Base-by-base conservation (phyloP, 768 basidiomycete species). In the Boletus tomentosulus region DNA sequence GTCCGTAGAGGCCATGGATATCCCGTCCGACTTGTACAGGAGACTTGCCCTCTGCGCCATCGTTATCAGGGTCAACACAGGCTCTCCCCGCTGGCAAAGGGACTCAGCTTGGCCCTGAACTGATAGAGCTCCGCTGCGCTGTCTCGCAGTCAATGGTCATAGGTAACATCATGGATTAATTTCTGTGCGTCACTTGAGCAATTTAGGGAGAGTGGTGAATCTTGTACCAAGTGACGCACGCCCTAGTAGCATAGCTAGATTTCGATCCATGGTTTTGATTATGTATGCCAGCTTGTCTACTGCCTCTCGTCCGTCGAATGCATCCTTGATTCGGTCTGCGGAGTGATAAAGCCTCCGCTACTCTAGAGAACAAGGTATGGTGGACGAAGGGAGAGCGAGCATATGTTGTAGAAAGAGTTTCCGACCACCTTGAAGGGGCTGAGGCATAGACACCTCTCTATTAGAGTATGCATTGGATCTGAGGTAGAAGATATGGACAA, bases 141-240 rank as follows among this genome's bases (percentile, higher is more conserved):
- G 71, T 98, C 97, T 47, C 97, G 77, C 53, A 99, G 69, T 13
- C 96, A 87, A 69, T 99, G 97, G 65, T 98, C 96, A 66, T 98
- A 99, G 9, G 97, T 98, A 61, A 99, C 97, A 65, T 98, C 97
- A 66, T 99, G 97, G 68, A 99, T 98, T 73, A 93, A 98, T 73
- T 98, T 98, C 70, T 98, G 97, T 9, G 95, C 89, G 65, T 98
- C 97, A n/a, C n/a, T n/a, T n/a, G n/a, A n/a, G n/a, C n/a, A n/a
- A n/a, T n/a, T n/a, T n/a, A n/a, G n/a, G n/a, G n/a, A n/a, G n/a
- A n/a, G n/a, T n/a, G n/a, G n/a, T n/a, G n/a, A n/a, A n/a, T n/a
- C n/a, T n/a, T n/a, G n/a, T n/a, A n/a, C n/a, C n/a, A n/a, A n/a
- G n/a, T 50, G 98, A 76, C 3, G 97, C 94, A 38, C 97, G 82